These are phyloP conservation scores for Adansonia gregorii DNA, from an alignment of 441 rosid genomes.

Conservation along the genomic window DNA sequence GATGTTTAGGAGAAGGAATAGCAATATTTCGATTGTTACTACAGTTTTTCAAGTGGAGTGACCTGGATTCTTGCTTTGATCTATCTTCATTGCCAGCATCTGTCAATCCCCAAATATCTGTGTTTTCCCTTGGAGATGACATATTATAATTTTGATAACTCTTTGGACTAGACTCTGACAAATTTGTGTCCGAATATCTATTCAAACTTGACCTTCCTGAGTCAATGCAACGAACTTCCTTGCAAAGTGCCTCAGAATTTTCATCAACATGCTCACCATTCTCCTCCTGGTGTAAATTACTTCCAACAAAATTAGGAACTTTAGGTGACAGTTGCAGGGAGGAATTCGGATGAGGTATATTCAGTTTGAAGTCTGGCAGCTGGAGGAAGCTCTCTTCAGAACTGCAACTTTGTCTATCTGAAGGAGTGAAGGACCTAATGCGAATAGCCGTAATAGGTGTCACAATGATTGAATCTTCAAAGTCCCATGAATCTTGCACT, in stretches of 20 bases:
- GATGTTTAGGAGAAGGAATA: constrained; percentile 49
- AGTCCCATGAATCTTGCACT: constrained; percentile 73
- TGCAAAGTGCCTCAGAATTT: constrained; percentile 55
- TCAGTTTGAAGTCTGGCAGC: constrained; percentile 55
- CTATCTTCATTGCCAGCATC: constrained; percentile 47
- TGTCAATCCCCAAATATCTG: constrained; percentile 35
- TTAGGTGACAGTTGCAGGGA: constrained; percentile 43
- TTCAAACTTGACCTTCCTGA: constrained; percentile 44
- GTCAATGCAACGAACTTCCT: constrained; percentile 63
- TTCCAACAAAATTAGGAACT: constrained; percentile 38
- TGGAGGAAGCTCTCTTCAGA: constrained; percentile 64
- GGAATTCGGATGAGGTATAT: constrained; percentile 43
- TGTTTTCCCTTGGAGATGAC: constrained; percentile 41
- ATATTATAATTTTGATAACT: constrained; percentile 35
- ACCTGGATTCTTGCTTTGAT: constrained; percentile 40
- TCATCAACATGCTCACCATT: constrained; percentile 49
- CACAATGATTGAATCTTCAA: constrained; percentile 47
- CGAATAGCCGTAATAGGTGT: constrained; percentile 36
- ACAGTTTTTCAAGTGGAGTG: constrained; percentile 32
- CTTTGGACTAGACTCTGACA: constrained; percentile 36
- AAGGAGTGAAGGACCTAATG: constrained; percentile 49
- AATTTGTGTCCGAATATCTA: constrained; percentile 36
- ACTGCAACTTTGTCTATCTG: constrained; percentile 58
- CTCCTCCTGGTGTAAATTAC: constrained; percentile 38
- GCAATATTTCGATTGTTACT: constrained; percentile 37